Evolutionary conservation across 352 stramenopile genomes (phyloP).

Genomic region (Globisporangium spinosum): DNA sequence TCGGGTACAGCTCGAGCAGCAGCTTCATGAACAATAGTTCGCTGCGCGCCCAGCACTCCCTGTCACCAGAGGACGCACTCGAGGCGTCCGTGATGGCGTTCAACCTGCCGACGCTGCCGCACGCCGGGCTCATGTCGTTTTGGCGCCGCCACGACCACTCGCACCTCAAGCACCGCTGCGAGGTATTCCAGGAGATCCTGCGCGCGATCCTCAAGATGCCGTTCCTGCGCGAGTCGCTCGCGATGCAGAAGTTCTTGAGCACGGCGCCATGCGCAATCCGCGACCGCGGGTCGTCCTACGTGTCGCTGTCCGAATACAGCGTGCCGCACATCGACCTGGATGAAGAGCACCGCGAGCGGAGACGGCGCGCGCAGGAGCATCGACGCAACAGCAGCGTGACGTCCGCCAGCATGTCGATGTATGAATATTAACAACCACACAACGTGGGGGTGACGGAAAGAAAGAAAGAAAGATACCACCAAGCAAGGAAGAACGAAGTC

Average conservation of each 20-base stretch:
- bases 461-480: not conserved
- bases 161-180: slow-evolving; percentile 66
- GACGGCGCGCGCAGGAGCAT: slow-evolving; percentile 63
- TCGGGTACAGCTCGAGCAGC: not conserved
- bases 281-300: slow-evolving; percentile 74
- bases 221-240: slow-evolving; percentile 34
- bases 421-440: slow-evolving; percentile 13
- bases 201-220: slow-evolving; percentile 33
- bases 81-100: slow-evolving; percentile 61
- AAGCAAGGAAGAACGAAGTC: not conserved
- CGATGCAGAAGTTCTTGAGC: slow-evolving; percentile 54
- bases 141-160: slow-evolving; percentile 76
- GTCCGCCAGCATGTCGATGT: slow-evolving; percentile 26
- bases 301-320: slow-evolving; percentile 74
- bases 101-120: slow-evolving; percentile 59
- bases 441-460: too few relatives aligned
- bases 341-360: slow-evolving; percentile 68
- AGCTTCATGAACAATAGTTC: slow-evolving; percentile 7
- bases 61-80: slow-evolving; percentile 34
- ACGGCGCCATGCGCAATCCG: slow-evolving; percentile 48
- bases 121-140: slow-evolving; percentile 72
- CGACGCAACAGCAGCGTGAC: slow-evolving; percentile 67
- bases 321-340: slow-evolving; percentile 63
- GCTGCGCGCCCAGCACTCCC: slow-evolving; percentile 10
- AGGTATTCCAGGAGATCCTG: slow-evolving; percentile 73